A percentile compares a stretch with the other conserved stretches of the same genome.
These are phyloP conservation scores for Solanum hybrid DNA, from an alignment of 305 asterid species.

Conservation along the genomic window DNA sequence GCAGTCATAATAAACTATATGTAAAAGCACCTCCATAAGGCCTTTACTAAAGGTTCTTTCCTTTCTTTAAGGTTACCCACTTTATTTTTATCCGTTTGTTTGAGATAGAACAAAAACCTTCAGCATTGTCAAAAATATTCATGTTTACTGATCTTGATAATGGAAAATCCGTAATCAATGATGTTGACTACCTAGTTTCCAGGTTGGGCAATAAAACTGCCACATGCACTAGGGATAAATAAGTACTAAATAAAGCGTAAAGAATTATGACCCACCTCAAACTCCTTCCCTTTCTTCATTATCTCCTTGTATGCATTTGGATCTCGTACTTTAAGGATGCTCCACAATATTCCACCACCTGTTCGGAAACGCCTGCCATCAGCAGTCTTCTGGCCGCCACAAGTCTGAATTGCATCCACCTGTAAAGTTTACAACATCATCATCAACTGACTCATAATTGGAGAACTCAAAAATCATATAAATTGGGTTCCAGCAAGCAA, in stretches of 20 bases:
- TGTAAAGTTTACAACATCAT: slow-evolving; percentile 15
- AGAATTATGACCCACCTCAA: slow-evolving; percentile 51
- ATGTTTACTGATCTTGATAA: neutral
- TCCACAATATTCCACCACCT: slow-evolving; percentile 91
- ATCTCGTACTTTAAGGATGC: slow-evolving; percentile 74
- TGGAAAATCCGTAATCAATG: neutral
- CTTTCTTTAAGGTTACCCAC: neutral
- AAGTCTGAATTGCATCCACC: slow-evolving; percentile 39
- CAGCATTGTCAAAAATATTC: neutral
- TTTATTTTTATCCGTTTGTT: neutral
- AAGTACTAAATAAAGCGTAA: neutral
- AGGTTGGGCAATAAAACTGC: neutral
- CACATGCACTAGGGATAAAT: neutral
- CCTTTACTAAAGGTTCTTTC: neutral
- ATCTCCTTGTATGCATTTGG: slow-evolving; percentile 90
- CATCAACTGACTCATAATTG: neutral
- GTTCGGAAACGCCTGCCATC: slow-evolving; percentile 51
- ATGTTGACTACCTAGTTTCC: neutral
- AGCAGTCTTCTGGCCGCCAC: neutral
- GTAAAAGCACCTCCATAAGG: neutral
- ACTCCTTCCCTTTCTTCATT: slow-evolving; percentile 75
- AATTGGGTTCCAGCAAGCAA: neutral
- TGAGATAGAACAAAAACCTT: neutral
- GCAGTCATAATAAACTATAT: neutral
- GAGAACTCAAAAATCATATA: neutral